Percentiles rank a stretch among this genome's conserved stretches.
phyloP scores from a whole-genome alignment of 2,329 filamentous ascomycete genomes.

The Hymenoscyphus scutula region DNA sequence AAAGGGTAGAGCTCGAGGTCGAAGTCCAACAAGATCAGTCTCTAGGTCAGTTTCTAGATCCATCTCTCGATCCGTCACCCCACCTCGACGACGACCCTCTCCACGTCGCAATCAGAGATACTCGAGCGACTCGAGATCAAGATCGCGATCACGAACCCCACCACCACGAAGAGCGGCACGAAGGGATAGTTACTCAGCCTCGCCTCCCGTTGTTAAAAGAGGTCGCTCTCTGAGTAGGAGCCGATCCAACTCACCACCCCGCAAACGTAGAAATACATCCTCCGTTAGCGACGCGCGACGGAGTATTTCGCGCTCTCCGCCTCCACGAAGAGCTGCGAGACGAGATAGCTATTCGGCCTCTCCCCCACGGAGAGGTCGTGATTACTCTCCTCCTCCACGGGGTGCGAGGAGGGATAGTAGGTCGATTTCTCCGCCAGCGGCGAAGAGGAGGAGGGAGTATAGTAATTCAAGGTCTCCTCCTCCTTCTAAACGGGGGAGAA shows the following conservation, averaged over 20 bases:
- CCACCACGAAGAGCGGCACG: slow-evolving; percentile 19
- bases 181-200: slow-evolving; percentile 22
- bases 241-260: slow-evolving; percentile 23
- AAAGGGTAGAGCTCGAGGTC: slow-evolving; percentile 24
- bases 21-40: slow-evolving; percentile 32
- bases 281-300: slow-evolving; percentile 30
- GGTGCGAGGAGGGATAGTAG: slow-evolving; percentile 23
- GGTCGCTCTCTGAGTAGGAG: slow-evolving; percentile 17
- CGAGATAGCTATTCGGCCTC: slow-evolving; percentile 21
- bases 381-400: slow-evolving; percentile 21
- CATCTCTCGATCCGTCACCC: slow-evolving; percentile 25
- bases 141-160: slow-evolving; percentile 11
- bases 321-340: slow-evolving; percentile 14
- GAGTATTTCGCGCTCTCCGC: slow-evolving; percentile 27
- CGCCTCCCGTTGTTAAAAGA: slow-evolving; percentile 23
- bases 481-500: slow-evolving; percentile 28
- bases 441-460: slow-evolving; percentile 32
- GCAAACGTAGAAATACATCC: slow-evolving; percentile 27
- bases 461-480: slow-evolving; percentile 32
- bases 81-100: slow-evolving; percentile 25
- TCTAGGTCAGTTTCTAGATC: slow-evolving; percentile 29
- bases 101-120: slow-evolving; percentile 23
- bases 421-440: slow-evolving; percentile 26
- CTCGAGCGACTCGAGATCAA: slow-evolving; percentile 28
- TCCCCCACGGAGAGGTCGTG: slow-evolving; percentile 21